phyloP scores from a whole-genome alignment of 441 rosid species.

The Adansonia madagascariensis region DNA sequence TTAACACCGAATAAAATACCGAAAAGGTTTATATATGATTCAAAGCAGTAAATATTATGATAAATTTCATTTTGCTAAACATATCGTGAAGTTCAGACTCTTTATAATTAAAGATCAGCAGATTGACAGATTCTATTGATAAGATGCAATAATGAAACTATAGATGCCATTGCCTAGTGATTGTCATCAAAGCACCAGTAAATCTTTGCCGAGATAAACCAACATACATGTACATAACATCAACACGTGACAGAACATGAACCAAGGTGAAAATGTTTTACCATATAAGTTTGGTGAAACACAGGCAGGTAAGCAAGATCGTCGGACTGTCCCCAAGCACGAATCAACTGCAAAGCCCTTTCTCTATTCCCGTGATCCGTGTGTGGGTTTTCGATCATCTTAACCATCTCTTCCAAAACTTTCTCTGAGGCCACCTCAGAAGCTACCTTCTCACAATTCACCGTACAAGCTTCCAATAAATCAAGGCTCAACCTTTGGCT shows the following conservation, averaged over 20 bases:
- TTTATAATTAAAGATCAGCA: background rate
- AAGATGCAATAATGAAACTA: constrained; percentile 7
- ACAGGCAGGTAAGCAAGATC: constrained; percentile 84
- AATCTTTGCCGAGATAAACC: no score
- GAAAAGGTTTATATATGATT: background rate
- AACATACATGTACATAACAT: background rate
- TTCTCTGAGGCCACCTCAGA: constrained; percentile 84
- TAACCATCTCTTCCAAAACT: constrained; percentile 90
- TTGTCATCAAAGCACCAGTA: background rate
- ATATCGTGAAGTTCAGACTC: background rate
- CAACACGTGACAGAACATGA: background rate
- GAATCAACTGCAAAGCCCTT: constrained; percentile 69
- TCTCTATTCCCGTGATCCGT: constrained; percentile 55
- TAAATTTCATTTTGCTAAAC: background rate
- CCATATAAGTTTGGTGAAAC: constrained; percentile 77
- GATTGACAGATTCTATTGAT: background rate
- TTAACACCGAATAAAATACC: background rate
- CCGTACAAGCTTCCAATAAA: constrained; percentile 77
- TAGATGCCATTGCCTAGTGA: background rate
- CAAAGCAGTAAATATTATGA: background rate
- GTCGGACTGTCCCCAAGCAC: constrained; percentile 84
- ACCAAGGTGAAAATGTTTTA: constrained; percentile 7
- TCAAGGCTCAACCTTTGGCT: constrained; percentile 77
- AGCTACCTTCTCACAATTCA: constrained; percentile 84
- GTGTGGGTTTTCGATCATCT: constrained; percentile 65